These are phyloP conservation scores for Leptographium galeiforme DNA, from an alignment of 2,329 filamentous ascomycete species.

Conservation along the genomic window DNA sequence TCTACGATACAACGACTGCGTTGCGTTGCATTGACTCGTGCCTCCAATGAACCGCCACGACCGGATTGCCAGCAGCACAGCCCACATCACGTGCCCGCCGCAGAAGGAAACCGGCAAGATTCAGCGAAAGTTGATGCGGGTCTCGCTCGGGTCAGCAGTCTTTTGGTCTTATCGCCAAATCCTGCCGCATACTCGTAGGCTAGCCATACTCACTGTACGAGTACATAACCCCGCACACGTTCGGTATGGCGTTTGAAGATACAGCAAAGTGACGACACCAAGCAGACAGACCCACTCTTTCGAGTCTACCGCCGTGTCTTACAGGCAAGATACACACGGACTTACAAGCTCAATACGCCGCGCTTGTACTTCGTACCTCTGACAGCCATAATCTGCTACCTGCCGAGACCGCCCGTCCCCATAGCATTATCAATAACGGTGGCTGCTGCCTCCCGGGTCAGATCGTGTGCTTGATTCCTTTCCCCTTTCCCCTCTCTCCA, in stretches of 20 bases:
- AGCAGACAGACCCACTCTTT: not conserved
- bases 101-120: not conserved
- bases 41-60: no score
- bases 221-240: not conserved
- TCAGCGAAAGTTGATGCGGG: not conserved
- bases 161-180: no score
- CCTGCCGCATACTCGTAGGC: no score
- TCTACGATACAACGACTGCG: no score
- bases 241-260: not conserved
- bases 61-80: not conserved
- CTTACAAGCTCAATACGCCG: not conserved
- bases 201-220: not conserved
- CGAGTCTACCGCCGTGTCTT: not conserved
- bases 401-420: not conserved
- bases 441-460: not conserved
- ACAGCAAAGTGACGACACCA: not conserved
- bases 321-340: not conserved
- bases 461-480: not conserved
- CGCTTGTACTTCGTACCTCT: not conserved
- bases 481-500: not conserved
- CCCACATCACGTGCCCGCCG: no score
- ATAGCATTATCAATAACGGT: not conserved
- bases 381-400: not conserved
- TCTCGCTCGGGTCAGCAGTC: not conserved
- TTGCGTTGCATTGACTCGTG: no score